Percentiles rank a stretch among this genome's conserved stretches.
phyloP scores from a whole-genome alignment of 495 filamentous ascomycete genomes.

The Cercophora scortea region DNA sequence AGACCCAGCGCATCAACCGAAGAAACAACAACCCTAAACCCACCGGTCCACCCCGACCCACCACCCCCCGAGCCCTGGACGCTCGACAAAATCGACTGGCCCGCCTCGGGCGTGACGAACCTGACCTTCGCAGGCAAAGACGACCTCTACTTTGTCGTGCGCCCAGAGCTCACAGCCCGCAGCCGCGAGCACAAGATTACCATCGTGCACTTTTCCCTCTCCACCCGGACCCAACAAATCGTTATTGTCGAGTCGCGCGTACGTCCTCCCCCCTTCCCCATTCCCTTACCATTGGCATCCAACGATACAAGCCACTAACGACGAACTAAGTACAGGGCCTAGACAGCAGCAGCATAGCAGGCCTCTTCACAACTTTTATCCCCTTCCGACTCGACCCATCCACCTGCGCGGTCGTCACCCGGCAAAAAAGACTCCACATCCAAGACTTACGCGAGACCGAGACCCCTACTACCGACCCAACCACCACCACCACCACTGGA shows the following conservation, averaged over 20 bases:
- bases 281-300: no score
- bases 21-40: no score
- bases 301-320: no score
- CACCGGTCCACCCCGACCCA: no score
- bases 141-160: constrained; percentile 18
- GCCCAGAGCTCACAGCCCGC: constrained; percentile 14
- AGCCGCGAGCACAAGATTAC: constrained; percentile 7
- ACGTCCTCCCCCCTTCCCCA: not conserved
- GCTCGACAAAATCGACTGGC: constrained; percentile 9
- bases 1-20: no score
- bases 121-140: constrained; percentile 17
- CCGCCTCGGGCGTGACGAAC: constrained; percentile 17
- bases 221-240: not conserved
- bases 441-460: constrained; percentile 14
- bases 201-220: constrained; percentile 1
- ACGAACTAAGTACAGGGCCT: no score
- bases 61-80: not conserved
- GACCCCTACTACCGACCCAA: no score
- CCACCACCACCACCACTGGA: not conserved
- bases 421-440: constrained; percentile 20
- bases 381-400: constrained; percentile 9
- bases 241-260: constrained; percentile 9
- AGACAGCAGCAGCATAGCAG: constrained; percentile 16
- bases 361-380: constrained; percentile 25
- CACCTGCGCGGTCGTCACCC: constrained; percentile 20